A percentile compares a stretch with the other conserved stretches of the same genome.
Evolutionary conservation across 148 eudicot genomes (phyloP).

Genomic region (Dysphania ambrosioides): DNA sequence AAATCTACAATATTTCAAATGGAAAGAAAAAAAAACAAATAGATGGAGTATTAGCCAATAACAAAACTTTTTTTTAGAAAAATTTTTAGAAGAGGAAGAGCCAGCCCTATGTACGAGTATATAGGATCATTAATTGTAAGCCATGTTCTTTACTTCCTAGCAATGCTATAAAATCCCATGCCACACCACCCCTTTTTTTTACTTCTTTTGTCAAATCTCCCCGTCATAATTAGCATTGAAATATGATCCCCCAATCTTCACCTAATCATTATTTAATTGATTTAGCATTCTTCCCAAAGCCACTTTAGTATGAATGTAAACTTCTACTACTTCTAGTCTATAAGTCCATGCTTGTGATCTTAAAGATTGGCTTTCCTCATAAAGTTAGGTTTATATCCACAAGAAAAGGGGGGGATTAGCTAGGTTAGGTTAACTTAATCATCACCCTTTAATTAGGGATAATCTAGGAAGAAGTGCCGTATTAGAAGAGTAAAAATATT

Average conservation of each 20-base stretch:
- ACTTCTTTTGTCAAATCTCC: background rate
- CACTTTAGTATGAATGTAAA: slow-evolving; percentile 22
- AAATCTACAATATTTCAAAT: too few species aligned
- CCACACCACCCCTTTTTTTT: background rate
- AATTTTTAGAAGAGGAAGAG: too few species aligned
- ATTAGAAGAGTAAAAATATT: slow-evolving; percentile 3
- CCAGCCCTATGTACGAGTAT: too few species aligned
- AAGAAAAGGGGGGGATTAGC: slow-evolving; percentile 24
- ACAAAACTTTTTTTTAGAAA: too few species aligned
- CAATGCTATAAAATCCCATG: background rate
- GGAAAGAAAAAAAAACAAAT: too few species aligned
- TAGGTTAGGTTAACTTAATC: slow-evolving; percentile 37
- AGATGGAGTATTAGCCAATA: too few species aligned
- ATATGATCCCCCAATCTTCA: slow-evolving; percentile 18
- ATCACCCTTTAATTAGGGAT: slow-evolving; percentile 31
- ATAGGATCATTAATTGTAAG: too few species aligned
- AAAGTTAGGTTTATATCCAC: slow-evolving; percentile 36
- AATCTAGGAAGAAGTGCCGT: slow-evolving; percentile 22
- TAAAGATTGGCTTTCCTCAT: slow-evolving; percentile 17
- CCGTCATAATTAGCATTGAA: slow-evolving; percentile 4
- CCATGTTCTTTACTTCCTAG: background rate
- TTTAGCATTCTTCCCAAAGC: slow-evolving; percentile 27
- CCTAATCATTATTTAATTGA: slow-evolving; percentile 40
- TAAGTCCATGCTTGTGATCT: background rate
- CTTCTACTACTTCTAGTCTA: background rate